Evolutionary conservation across 2,329 filamentous ascomycete species (phyloP), one percentile per base, ranked within the genome.

Genomic region (Aureobasidium pullulans): DNA sequence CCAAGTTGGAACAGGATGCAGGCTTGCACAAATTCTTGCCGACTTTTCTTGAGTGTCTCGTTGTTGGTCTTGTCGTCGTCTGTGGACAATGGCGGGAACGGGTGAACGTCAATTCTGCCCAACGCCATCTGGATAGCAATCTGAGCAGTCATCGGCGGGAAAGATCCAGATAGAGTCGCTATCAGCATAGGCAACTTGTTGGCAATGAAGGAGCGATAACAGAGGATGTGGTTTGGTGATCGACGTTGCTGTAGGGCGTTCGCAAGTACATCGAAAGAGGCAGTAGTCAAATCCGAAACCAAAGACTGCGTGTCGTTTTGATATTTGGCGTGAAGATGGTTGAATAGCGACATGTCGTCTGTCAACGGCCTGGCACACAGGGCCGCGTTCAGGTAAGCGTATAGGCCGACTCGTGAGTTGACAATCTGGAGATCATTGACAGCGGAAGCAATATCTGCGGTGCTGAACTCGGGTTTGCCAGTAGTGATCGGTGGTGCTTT

Each of bases 1-100:
- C 97, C 85, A n/a, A 99, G 77, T 0, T 86, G 85, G 71, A 97
- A 92, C 40, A 96, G 79, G 58, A 89, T 90, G 69, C 94, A 99
- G 0, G 93, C 86, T 64, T 95, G 94, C 42, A 96, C 83, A 65
- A 97, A 97, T 62, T 96, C 78, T 74, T 88, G 88, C 29, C 86
- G 82, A 31, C 89, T 90, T 62, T 85, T 82, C 31, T 84, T 82
- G 2, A 88, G 76, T 39, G 81, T 78, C 57, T 81, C 82, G 57
- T 80, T 83, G 11, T 72, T 76, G 36, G 75, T 75, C 69, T 79
- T 78, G 23, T 76, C 74, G 23, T 32, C 42, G 1, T 84, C 82
- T 54, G 83, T 79, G 61, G 86, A 85, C 66, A 84, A 80, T 52
- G 83, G 82, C 10, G 84, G 85, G 57, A 87, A 79, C 0, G 84